Evolutionary conservation across 805 yeast species (phyloP).

Genomic region (Kuraishia floccosa): DNA sequence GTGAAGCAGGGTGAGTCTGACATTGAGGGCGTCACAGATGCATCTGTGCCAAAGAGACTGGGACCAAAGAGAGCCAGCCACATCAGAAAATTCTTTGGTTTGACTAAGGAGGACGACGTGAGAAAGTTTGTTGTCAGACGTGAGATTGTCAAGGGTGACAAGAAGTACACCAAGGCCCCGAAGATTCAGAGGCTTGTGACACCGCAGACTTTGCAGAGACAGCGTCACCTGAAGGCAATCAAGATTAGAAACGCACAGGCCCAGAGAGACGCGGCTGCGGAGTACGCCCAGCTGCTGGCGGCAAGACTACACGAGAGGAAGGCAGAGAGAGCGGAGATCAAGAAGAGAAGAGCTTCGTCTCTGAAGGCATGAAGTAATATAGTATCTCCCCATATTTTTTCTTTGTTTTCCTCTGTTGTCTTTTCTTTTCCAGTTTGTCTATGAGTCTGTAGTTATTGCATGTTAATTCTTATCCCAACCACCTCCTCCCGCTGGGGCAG

Average conservation of each 20-base stretch:
- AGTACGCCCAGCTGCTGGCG: constrained; percentile 98
- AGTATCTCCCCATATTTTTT: too few relatives aligned
- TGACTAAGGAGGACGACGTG: constrained; percentile 87
- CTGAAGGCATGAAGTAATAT: too few relatives aligned
- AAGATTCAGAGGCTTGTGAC: constrained; percentile 99
- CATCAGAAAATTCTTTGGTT: constrained; percentile 99
- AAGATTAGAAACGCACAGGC: constrained; percentile 96
- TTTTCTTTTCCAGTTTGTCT: too few relatives aligned
- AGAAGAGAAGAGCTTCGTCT: constrained; percentile 99
- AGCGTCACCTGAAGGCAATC: constrained; percentile 90
- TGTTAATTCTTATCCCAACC: too few relatives aligned
- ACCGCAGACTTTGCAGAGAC: constrained; percentile 98
- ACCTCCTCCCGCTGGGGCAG: too few relatives aligned
- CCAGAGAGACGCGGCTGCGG: constrained; percentile 99
- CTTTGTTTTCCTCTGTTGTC: too few relatives aligned
- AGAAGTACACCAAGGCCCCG: constrained; percentile 99
- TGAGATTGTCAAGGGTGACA: constrained; percentile 96
- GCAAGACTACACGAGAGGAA: constrained; percentile 96
- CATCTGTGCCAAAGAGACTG: constrained; percentile 95
- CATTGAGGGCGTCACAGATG: constrained; percentile 91
- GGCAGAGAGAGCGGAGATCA: constrained; percentile 96
- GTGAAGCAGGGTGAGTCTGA: constrained; percentile 97
- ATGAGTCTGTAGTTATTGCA: too few relatives aligned
- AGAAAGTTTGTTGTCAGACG: constrained; percentile 93
- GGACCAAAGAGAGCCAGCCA: constrained; percentile 99